A percentile compares a stretch with the other conserved stretches of the same genome.
These are phyloP conservation scores for Metrosideros polymorpha DNA, from an alignment of 441 rosid species.

Conservation along the genomic window DNA sequence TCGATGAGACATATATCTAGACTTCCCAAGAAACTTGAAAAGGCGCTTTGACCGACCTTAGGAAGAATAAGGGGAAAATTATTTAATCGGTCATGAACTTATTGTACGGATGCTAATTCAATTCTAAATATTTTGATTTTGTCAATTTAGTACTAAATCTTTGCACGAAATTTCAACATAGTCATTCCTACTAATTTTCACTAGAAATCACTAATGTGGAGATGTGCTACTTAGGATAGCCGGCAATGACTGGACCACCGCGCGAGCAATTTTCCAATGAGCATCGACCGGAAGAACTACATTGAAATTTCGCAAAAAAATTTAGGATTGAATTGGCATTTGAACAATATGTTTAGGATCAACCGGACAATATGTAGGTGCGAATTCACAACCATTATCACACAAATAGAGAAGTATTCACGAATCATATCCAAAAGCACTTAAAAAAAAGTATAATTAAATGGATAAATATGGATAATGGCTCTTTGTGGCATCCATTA, in stretches of 20 bases:
- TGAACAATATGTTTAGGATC: fast-evolving
- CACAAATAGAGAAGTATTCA: background rate
- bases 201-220: fast-evolving
- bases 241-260: fast-evolving
- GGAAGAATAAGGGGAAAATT: background rate
- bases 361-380: too few species aligned
- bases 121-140: background rate
- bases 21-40: background rate
- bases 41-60: background rate
- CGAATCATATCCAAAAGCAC: background rate
- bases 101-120: too few species aligned
- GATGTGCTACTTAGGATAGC: background rate
- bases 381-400: background rate
- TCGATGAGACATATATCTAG: too few species aligned
- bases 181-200: background rate
- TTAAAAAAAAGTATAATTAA: background rate
- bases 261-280: fast-evolving
- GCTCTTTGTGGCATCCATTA: background rate
- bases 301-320: fast-evolving
- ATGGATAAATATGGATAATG: background rate
- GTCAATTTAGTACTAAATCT: background rate
- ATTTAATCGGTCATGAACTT: too few species aligned
- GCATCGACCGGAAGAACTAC: background rate
- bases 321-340: fast-evolving
- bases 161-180: fast-evolving